Evolutionary conservation across 257 asterid species (phyloP).

Genomic region (Solanum corneliomulleri): DNA sequence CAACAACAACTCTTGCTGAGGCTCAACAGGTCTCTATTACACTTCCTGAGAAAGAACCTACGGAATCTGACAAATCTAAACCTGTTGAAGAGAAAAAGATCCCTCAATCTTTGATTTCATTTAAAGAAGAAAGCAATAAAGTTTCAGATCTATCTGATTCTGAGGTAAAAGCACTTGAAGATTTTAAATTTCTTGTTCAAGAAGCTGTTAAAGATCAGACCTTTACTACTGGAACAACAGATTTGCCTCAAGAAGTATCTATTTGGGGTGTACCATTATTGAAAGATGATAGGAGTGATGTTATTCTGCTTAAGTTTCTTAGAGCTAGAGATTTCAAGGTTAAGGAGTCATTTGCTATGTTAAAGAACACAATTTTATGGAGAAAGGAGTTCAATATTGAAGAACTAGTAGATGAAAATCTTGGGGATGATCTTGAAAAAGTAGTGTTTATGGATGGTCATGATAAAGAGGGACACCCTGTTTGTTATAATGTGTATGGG

Average conservation of each 20-base stretch:
- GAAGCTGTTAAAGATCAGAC: slow-evolving; percentile 28
- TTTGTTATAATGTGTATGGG: slow-evolving; percentile 68
- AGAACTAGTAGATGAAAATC: slow-evolving; percentile 48
- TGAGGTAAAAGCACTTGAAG: slow-evolving; percentile 41
- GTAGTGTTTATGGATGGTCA: slow-evolving; percentile 85
- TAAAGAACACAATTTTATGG: slow-evolving; percentile 61
- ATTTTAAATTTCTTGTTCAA: slow-evolving; percentile 35
- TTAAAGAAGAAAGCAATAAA: slow-evolving; percentile 68
- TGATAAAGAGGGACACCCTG: slow-evolving; percentile 67
- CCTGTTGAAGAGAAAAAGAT: slow-evolving; percentile 20
- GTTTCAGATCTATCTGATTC: slow-evolving; percentile 56
- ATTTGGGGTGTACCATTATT: slow-evolving; percentile 79
- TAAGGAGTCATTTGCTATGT: slow-evolving; percentile 56
- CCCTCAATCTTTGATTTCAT: slow-evolving; percentile 42
- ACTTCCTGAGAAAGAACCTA: slow-evolving; percentile 17
- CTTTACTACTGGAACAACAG: slow-evolving; percentile 2
- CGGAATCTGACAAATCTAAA: slow-evolving; percentile 16
- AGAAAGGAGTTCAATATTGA: slow-evolving; percentile 54
- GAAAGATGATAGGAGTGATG: slow-evolving; percentile 63
- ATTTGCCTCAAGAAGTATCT: slow-evolving; percentile 28
- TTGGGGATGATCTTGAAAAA: slow-evolving; percentile 75
- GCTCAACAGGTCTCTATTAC: slow-evolving; percentile 29
- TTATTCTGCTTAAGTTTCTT: slow-evolving; percentile 68
- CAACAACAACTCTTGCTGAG: neutral
- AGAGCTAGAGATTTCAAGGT: slow-evolving; percentile 82